Evolutionary conservation across 2,329 filamentous ascomycete genomes (phyloP).

Genomic region (Hypoxylon sp.): DNA sequence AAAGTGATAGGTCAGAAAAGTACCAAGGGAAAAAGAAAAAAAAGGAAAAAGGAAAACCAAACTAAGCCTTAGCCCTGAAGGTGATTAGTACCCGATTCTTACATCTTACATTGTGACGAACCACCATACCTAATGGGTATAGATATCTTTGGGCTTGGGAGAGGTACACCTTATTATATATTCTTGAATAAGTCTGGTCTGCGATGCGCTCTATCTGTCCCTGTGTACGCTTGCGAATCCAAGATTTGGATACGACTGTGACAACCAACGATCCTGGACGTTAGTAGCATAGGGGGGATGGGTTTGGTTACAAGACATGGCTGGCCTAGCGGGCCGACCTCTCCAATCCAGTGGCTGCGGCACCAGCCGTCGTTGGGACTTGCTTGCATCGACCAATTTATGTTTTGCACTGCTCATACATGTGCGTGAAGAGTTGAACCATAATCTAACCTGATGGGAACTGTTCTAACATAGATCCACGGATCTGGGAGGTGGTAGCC

Average conservation of each 20-base stretch:
- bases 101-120: conserved; percentile 19
- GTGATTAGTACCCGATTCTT: conserved; percentile 17
- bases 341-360: conserved; percentile 41
- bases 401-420: conserved; percentile 40
- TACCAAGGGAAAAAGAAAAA: background rate
- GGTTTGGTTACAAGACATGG: conserved; percentile 36
- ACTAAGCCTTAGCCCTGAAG: conserved; percentile 11
- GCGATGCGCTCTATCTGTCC: conserved; percentile 17
- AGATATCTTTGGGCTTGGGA: background rate
- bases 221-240: conserved; percentile 15
- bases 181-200: conserved; percentile 18
- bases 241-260: conserved; percentile 42
- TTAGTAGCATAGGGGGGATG: conserved; percentile 22
- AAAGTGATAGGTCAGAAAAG: conserved; percentile 44
- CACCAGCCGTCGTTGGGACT: conserved; percentile 33
- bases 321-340: conserved; percentile 45
- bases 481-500: conserved; percentile 13
- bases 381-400: conserved; percentile 42
- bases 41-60: conserved; percentile 13
- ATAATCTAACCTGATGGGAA: conserved; percentile 10
- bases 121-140: conserved; percentile 11
- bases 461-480: conserved; percentile 15
- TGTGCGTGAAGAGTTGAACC: conserved; percentile 22
- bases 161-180: conserved; percentile 25
- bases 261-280: conserved; percentile 37